Evolutionary conservation across 257 asterid species (phyloP).

Genomic region (Scutellaria barbata): DNA sequence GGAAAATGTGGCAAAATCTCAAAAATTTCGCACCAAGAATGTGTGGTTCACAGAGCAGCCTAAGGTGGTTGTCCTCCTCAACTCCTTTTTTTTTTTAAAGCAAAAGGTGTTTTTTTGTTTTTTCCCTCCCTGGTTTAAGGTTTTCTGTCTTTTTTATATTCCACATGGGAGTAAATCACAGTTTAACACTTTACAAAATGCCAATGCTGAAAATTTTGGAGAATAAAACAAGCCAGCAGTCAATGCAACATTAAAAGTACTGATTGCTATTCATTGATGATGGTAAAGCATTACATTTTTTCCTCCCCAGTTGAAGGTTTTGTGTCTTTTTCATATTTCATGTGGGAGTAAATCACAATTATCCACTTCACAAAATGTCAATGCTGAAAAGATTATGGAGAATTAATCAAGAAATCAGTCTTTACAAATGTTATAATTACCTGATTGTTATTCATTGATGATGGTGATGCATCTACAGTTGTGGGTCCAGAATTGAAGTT

Average conservation of each 20-base stretch:
- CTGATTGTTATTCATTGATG: conserved; percentile 58
- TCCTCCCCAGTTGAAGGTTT: too few species aligned
- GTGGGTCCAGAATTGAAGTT: conserved; percentile 51
- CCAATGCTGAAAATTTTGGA: background rate
- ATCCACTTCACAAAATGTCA: background rate
- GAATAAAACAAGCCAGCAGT: conserved; percentile 8
- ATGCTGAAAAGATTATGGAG: background rate
- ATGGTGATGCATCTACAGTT: conserved; percentile 48
- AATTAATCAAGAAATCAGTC: conserved; percentile 4
- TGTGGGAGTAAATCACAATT: background rate
- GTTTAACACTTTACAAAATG: background rate
- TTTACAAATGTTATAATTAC: conserved; percentile 40
- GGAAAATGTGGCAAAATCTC: background rate
- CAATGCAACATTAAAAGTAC: conserved; percentile 41
- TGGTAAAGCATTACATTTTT: conserved; percentile 44
- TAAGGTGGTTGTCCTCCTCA: background rate
- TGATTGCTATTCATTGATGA: conserved; percentile 53
- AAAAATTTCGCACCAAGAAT: background rate
- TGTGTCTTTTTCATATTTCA: background rate
- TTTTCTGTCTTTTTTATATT: background rate
- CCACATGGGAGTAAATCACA: background rate
- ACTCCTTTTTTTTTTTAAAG: background rate
- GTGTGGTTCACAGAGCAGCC: background rate
- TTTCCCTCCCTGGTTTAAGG: background rate
- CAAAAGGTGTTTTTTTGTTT: background rate